A percentile compares a stretch with the other conserved stretches of the same genome.
These are phyloP conservation scores for Aspergillus quadricinctus DNA, from an alignment of 2,329 filamentous ascomycete species.

Conservation along the genomic window DNA sequence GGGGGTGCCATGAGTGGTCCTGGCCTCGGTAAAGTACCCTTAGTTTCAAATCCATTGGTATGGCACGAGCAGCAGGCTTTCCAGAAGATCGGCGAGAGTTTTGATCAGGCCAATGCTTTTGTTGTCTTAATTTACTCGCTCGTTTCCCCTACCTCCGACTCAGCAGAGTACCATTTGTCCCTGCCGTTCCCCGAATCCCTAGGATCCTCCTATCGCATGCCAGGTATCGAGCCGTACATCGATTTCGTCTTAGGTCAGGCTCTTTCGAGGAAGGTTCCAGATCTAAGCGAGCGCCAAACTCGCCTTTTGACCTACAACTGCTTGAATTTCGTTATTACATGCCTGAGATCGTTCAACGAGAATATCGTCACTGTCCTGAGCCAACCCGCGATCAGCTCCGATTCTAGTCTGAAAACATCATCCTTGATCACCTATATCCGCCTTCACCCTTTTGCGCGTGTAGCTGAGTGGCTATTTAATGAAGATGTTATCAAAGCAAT, in stretches of 20 bases:
- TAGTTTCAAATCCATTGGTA: constrained; percentile 36
- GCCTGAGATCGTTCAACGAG: constrained; percentile 86
- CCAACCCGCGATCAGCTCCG: constrained; percentile 69
- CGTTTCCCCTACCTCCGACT: constrained; percentile 53
- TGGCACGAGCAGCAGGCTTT: constrained; percentile 60
- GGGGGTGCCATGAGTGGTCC: constrained; percentile 42
- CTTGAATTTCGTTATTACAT: constrained; percentile 75
- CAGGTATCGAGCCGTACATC: constrained; percentile 87
- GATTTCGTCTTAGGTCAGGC: constrained; percentile 84
- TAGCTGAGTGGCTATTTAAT: constrained; percentile 99
- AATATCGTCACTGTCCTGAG: constrained; percentile 83
- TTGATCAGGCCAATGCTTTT: constrained; percentile 83
- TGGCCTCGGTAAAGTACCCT: constrained; percentile 46
- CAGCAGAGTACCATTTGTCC: constrained; percentile 60
- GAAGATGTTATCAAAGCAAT: constrained; percentile 77
- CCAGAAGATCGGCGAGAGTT: constrained; percentile 68
- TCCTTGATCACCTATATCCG: constrained; percentile 75
- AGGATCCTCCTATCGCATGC: constrained; percentile 69
- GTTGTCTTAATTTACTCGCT: constrained; percentile 71
- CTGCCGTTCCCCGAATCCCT: constrained; percentile 85
- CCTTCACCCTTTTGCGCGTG: constrained; percentile 85
- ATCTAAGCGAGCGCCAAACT: constrained; percentile 65
- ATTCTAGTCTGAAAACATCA: constrained; percentile 68
- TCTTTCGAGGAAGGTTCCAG: constrained; percentile 63
- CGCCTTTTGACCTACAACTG: constrained; percentile 73